Percentiles rank a stretch among this genome's conserved stretches.
phyloP scores from a whole-genome alignment of 2,329 filamentous ascomycete species.

The Diaporthe citri region DNA sequence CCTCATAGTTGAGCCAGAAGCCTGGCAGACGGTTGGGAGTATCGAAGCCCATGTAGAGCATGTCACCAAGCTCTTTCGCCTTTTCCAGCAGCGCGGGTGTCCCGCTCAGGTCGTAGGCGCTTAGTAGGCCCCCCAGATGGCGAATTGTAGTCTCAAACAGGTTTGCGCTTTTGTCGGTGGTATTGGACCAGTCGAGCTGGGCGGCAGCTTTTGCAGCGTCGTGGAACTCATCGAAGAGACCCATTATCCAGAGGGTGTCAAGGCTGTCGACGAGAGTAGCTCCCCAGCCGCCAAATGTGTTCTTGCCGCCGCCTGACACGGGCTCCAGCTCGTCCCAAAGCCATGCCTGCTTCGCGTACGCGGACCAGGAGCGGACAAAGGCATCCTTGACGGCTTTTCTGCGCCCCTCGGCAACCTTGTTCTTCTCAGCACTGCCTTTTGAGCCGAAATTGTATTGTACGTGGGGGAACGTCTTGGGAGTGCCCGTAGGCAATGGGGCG shows the following conservation, averaged over 20 bases:
- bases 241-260: slow-evolving; percentile 91
- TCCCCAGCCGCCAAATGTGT: slow-evolving; percentile 95
- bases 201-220: slow-evolving; percentile 80
- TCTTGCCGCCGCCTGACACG: slow-evolving; percentile 74
- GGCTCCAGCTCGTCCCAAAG: slow-evolving; percentile 88
- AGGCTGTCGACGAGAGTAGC: slow-evolving; percentile 86
- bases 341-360: slow-evolving; percentile 85
- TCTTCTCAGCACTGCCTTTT: background rate
- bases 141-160: slow-evolving; percentile 95
- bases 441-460: slow-evolving; percentile 79
- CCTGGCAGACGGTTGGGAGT: slow-evolving; percentile 61
- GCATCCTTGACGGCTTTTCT: slow-evolving; percentile 37
- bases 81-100: slow-evolving; percentile 78
- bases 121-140: slow-evolving; percentile 87
- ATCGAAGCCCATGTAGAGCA: slow-evolving; percentile 73
- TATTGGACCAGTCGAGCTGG: slow-evolving; percentile 85
- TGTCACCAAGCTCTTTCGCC: slow-evolving; percentile 81
- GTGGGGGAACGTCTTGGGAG: slow-evolving; percentile 76
- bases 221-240: slow-evolving; percentile 78
- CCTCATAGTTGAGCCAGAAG: slow-evolving; percentile 68
- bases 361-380: slow-evolving; percentile 76
- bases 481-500: slow-evolving; percentile 79
- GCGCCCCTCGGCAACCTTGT: slow-evolving; percentile 23
- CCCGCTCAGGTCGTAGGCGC: slow-evolving; percentile 89
- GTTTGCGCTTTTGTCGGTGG: slow-evolving; percentile 67